These are phyloP conservation scores for Ophiostoma perfectum DNA, from an alignment of 2,329 filamentous ascomycete species.

Conservation along the genomic window DNA sequence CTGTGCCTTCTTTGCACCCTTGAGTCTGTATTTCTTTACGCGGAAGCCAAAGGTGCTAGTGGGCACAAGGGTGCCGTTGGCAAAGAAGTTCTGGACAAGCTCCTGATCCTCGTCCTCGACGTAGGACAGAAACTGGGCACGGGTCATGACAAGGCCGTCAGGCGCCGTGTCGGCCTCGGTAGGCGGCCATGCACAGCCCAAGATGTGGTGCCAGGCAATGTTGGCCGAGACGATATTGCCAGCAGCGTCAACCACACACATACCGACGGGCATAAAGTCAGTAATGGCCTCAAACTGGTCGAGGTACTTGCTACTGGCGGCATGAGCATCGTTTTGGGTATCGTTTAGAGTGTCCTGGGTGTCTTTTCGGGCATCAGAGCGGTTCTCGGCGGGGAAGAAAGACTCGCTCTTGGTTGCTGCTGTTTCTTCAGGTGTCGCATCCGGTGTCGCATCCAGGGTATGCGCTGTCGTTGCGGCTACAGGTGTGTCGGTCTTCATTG, in stretches of 20 bases:
- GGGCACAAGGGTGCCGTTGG: constrained; percentile 38
- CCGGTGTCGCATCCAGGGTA: neutral
- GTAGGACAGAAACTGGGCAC: constrained; percentile 37
- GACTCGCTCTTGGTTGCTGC: neutral
- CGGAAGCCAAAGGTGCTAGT: constrained; percentile 45
- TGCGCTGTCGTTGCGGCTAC: neutral
- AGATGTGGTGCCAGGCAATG: constrained; percentile 56
- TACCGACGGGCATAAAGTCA: constrained; percentile 67
- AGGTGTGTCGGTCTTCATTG: neutral
- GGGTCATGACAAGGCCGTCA: constrained; percentile 11
- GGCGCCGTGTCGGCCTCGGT: constrained; percentile 19
- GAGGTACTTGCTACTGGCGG: constrained; percentile 33
- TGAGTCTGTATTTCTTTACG: constrained; percentile 32
- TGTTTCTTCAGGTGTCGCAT: neutral
- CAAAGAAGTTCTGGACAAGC: constrained; percentile 39
- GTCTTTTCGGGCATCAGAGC: neutral
- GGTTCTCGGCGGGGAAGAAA: neutral
- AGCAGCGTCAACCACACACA: constrained; percentile 62
- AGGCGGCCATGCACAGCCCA: constrained; percentile 36
- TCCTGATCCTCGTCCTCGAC: constrained; percentile 44
- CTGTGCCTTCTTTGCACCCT: constrained; percentile 25
- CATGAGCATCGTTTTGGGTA: neutral
- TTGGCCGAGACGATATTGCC: constrained; percentile 67
- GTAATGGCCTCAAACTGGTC: constrained; percentile 65
- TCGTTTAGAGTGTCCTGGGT: neutral